Conservation (phyloP, 2,329 filamentous ascomycete species). For the Leptographium flavum region DNA sequence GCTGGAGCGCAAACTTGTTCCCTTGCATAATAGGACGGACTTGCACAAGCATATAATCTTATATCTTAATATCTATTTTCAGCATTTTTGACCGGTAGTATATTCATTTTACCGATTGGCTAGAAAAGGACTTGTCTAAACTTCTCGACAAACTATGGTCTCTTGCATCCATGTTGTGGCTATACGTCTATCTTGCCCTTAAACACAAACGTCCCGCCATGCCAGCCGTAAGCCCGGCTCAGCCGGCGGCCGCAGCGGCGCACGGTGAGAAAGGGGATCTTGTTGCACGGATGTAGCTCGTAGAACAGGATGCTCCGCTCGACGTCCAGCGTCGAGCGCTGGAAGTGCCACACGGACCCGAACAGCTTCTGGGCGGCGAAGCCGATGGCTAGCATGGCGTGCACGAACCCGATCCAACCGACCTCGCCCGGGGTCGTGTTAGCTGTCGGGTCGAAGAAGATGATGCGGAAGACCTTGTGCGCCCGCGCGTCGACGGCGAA, state of each 20-base stretch:
- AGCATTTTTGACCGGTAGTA: neutral
- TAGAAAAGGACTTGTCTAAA: neutral
- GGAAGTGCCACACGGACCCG: constrained; percentile 47
- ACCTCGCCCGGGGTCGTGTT: constrained; percentile 31
- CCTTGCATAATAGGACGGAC: no score
- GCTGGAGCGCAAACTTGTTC: no score
- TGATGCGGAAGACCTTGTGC: constrained; percentile 20
- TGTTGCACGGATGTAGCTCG: constrained; percentile 40
- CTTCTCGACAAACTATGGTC: neutral
- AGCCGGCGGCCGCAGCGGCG: constrained; percentile 33
- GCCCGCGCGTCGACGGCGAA: constrained; percentile 17
- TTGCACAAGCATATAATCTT: neutral
- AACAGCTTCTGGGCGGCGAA: constrained; percentile 42
- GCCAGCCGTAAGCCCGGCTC: constrained; percentile 35
- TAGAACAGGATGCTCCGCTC: constrained; percentile 42
- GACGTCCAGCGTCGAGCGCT: constrained; percentile 24
- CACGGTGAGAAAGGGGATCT: constrained; percentile 32
- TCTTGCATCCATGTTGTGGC: neutral
- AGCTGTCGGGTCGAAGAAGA: constrained; percentile 24
- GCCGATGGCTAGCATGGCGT: constrained; percentile 33
- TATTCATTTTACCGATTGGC: neutral
- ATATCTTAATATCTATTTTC: no score
- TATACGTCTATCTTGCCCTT: neutral
- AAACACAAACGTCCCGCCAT: constrained; percentile 26
- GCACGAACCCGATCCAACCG: constrained; percentile 36